Base-by-base conservation (phyloP, 768 basidiomycete species). In the Gloeophyllum trabeum region DNA sequence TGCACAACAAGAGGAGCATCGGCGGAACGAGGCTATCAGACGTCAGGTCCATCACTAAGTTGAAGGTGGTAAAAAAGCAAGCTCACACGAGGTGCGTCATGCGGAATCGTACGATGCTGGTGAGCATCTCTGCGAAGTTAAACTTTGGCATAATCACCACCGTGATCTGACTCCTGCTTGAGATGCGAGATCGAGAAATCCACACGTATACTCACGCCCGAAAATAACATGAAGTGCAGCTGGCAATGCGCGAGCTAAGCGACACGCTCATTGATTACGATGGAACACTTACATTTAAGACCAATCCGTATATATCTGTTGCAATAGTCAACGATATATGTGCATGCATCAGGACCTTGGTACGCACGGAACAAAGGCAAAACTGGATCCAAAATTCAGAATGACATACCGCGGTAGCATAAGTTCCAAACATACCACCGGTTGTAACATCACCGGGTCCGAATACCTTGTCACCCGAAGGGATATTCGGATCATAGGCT, bases 381-480 rank as follows among this genome's bases (percentile, higher is more conserved):
- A n/a, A 51, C 58, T 56, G 43, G 6, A n/a, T n/a, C n/a, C n/a
- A n/a, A n/a, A n/a, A n/a, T n/a, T n/a, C n/a, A n/a, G n/a, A n/a
- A n/a, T n/a, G n/a, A n/a, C n/a, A n/a, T n/a, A n/a, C n/a, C n/a
- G n/a, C n/a, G n/a, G n/a, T n/a, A n/a, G n/a, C n/a, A n/a, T 5
- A 23, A 14, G 2, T 12, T 6, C 19, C 6, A 6, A 6, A 48
- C 47, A 24, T 26, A 80, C 81, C 71, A 49, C 70, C 79, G 25
- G 75, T 56, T 2, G 61, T 63, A 14, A 75, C 63, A 51, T 83
- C 80, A 0, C 81, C 81, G 18, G 75, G 70, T 39, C 55, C 52
- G 62, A 65, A 56, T 46, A 62, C 52, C 63, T 63, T 51, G 57
- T 59, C 42, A 55, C 69, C 59, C 58, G 60, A 43, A 42, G 56